phyloP scores from a whole-genome alignment of 352 stramenopile genomes.

The Phytophthora fragariaefolia region DNA sequence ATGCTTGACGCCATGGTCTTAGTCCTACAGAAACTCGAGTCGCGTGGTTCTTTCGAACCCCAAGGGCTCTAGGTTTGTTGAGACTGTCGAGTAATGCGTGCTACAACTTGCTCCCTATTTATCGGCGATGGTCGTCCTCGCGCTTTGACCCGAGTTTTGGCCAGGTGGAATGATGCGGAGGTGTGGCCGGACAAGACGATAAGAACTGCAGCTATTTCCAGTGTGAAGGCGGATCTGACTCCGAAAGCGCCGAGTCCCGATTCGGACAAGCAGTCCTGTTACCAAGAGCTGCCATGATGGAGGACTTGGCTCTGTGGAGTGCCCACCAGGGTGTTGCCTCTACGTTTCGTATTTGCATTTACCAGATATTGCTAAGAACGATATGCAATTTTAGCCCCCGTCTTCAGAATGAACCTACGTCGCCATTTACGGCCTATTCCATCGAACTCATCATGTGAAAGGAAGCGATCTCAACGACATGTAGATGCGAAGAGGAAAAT shows the following conservation, averaged over 20 bases:
- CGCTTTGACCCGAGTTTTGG: constrained; percentile 11
- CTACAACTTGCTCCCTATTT: constrained; percentile 16
- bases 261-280: too few relatives aligned
- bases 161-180: constrained; percentile 2
- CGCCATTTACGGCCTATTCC: background rate
- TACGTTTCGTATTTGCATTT: too few relatives aligned
- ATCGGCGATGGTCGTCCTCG: constrained; percentile 25
- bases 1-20: constrained; percentile 41
- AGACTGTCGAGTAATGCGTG: constrained; percentile 28
- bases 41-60: background rate
- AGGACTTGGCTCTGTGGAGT: too few relatives aligned
- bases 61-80: constrained; percentile 3
- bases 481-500: background rate
- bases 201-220: constrained; percentile 17
- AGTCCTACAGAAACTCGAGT: background rate
- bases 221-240: background rate
- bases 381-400: too few relatives aligned
- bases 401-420: too few relatives aligned
- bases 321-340: too few relatives aligned
- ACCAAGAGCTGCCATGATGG: too few relatives aligned
- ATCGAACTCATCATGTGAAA: background rate
- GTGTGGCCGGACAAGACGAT: constrained; percentile 21
- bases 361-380: too few relatives aligned
- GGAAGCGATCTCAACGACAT: too few relatives aligned
- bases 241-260: too few relatives aligned